Conservation (phyloP, 768 basidiomycete species). For the Termitomyces sp. region DNA sequence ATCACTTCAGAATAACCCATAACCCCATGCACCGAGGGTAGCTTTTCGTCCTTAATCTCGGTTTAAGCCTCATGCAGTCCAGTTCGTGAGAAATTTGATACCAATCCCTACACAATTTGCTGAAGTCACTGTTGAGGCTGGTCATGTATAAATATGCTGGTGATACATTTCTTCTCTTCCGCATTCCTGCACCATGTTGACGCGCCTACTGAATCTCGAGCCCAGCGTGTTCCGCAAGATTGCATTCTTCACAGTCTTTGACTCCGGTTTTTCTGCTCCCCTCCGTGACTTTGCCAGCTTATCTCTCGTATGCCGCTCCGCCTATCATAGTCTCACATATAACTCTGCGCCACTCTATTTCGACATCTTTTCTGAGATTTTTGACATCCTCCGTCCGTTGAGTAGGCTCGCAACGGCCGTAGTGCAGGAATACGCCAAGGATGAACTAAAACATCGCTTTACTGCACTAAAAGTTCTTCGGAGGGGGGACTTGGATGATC, state of each 20-base stretch:
- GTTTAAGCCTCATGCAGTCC: not conserved
- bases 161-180: constrained; percentile 4
- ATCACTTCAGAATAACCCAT: not conserved
- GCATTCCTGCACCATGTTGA: constrained; percentile 21
- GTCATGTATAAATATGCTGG: constrained; percentile 13
- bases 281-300: constrained; percentile 26
- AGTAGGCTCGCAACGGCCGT: constrained; percentile 27
- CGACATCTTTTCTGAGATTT: constrained; percentile 38
- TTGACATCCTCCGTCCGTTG: constrained; percentile 39
- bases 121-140: constrained; percentile 16
- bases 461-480: constrained; percentile 40
- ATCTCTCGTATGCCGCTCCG: constrained; percentile 26
- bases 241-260: constrained; percentile 22
- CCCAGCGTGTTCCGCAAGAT: constrained; percentile 29
- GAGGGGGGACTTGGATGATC: constrained; percentile 26
- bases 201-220: constrained; percentile 24
- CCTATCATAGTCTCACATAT: constrained; percentile 19
- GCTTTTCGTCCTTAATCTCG: constrained; percentile 2
- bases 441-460: constrained; percentile 42
- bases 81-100: constrained; percentile 14
- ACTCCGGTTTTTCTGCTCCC: constrained; percentile 22
- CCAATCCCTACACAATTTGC: constrained; percentile 8
- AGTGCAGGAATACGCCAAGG: constrained; percentile 26
- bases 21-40: not conserved
- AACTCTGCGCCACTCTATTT: constrained; percentile 26